Evolutionary conservation across 2,329 filamentous ascomycete species (phyloP), one percentile per base, ranked within the genome.

Genomic region (Aspergillus pseudotamarii): DNA sequence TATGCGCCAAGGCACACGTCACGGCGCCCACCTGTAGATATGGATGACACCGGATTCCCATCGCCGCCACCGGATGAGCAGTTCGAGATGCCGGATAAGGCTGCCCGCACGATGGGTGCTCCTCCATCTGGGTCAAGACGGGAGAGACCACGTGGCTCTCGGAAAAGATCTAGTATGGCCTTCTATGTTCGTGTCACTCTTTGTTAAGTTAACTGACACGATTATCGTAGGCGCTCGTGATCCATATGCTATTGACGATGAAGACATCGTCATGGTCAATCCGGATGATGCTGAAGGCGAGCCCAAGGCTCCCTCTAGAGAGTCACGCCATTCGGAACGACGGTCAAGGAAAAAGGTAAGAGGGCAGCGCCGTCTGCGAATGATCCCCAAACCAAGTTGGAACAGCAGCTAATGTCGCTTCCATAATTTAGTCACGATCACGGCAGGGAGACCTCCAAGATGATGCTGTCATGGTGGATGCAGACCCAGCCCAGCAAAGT

Each of bases 1-100:
- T 83, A 83, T 58, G 88, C 83, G 63, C 82, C 87, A 6, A 84
- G 83, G 59, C 73, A 78, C 6, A 73, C 72, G 59, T 90, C 91
- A 59, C 86, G 91, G 61, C 89, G 90, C 43, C 84, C 89, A 65
- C 91, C 92, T 0, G 78, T 90, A 19, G 91, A 92, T 59, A 85
- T 88, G 65, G 82, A 85, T 45, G 78, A 81, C 32, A 83, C 83
- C 66, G 90, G 88, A 9, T 81, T 94, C 64, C 83, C 86, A 53
- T 92, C 91, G 23, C 91, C 92, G 4, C 90, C 91, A 10, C 88
- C 90, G 2, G 92, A 93, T 34, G 87, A 90, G 36, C 80, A 83
- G 48, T 84, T 84, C 3, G 85, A 87, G 58, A 85, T 92, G 73
- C 85, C 89, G 9, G 85, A 88, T 53, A 96, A 96, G 77, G 92